A percentile compares a stretch with the other conserved stretches of the same genome.
Evolutionary conservation across 352 stramenopile genomes (phyloP).

Genomic region (Phytophthora melonis): DNA sequence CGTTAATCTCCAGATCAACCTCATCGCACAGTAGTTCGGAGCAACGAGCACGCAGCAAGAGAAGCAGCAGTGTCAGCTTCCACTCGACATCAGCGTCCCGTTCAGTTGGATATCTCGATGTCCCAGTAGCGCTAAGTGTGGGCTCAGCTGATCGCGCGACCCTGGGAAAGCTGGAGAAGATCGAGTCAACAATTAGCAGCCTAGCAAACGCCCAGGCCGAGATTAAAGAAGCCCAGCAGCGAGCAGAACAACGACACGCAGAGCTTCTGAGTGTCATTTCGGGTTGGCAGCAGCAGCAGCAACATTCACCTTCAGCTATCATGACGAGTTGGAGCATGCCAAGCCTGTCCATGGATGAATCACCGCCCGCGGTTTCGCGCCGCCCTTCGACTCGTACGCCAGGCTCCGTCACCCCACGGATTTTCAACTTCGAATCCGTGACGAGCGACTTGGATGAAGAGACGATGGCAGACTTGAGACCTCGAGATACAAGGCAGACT

Average conservation of each 20-base stretch:
- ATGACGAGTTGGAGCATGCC: constrained; percentile 17
- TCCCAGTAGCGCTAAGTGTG: constrained; percentile 2
- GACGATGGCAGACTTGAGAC: neutral
- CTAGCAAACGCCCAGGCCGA: constrained; percentile 49
- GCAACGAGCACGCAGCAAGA: constrained; percentile 21
- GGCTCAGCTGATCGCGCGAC: constrained; percentile 31
- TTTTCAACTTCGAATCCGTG: constrained; percentile 58
- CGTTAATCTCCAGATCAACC: constrained; percentile 16
- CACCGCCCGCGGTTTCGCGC: constrained; percentile 1
- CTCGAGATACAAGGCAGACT: neutral
- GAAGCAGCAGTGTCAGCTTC: constrained; percentile 18
- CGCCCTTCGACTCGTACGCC: constrained; percentile 18
- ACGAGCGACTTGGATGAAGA: constrained; percentile 15
- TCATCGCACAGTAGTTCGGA: constrained; percentile 20
- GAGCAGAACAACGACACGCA: constrained; percentile 41
- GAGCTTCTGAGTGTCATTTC: constrained; percentile 52
- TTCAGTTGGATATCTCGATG: constrained; percentile 8
- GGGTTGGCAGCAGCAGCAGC: constrained; percentile 29
- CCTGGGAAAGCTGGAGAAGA: constrained; percentile 54
- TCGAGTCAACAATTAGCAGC: constrained; percentile 54
- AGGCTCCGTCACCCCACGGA: constrained; percentile 27
- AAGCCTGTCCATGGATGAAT: constrained; percentile 9
- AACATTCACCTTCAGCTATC: constrained; percentile 6
- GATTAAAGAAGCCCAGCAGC: constrained; percentile 55
- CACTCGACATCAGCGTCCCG: constrained; percentile 1